Evolutionary conservation across 176 grass and related monocot genomes (phyloP), one percentile per base, ranked within the genome.

Genomic region (Ensete glaucum): DNA sequence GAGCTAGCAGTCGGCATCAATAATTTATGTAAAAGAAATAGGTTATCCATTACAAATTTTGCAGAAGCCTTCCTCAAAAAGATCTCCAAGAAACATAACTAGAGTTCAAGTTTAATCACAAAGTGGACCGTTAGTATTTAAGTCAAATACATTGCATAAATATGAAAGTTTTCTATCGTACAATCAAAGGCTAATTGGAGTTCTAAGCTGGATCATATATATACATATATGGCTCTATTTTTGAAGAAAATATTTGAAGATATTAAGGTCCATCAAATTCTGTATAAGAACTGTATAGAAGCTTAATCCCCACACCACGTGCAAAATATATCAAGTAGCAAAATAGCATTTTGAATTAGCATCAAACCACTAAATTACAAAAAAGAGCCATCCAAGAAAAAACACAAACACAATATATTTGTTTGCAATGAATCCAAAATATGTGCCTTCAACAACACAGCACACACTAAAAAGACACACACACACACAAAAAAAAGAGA

Each of bases 21-120:
- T 43, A 9, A 5, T 60, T 6, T 20, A 9, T 60, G 10, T 60
- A 25, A 4, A 65, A 22, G 22, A 65, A 65, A 22, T 65, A 12
- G 21, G 26, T 65, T 65, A 65, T 65, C 63, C 63, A 65, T 65
- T 65, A 25, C 63, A 65, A 65, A 4, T 65, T 65, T 25, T 13
- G 10, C 23, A 25, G 8, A 65, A 25, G 63, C 20, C 26, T 65
- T 65, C 34, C 11, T 22, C 22, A 26, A 25, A 20, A 11, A 64
- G 9, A 64, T 23, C 20, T 23, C 12, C 11, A 65, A 8, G 25
- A 65, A 65, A 65, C 34, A 43, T 43, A 4, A 25, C 63, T 64
- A 20, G 11, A 65, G 21, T 65, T 65, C 23, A 12, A 29, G 12
- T 25, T 65, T 25, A 11, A 10, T 22, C 8, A 64, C 20, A 25